A percentile compares a stretch with the other conserved stretches of the same genome.
These are phyloP conservation scores for Claviceps sorghi DNA, from an alignment of 2,329 filamentous ascomycete species.

Conservation along the genomic window DNA sequence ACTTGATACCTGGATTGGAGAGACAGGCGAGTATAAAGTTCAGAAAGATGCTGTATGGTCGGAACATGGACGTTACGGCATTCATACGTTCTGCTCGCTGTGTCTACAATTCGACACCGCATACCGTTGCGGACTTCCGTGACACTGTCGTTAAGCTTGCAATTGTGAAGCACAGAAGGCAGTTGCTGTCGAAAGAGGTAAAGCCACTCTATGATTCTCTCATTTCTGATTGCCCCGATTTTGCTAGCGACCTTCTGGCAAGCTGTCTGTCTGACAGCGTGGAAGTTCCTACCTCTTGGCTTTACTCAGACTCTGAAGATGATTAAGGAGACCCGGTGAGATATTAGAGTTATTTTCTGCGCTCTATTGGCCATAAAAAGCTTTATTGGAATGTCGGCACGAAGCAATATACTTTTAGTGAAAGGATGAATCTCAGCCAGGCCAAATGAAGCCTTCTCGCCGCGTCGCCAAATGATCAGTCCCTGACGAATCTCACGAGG, in stretches of 20 bases:
- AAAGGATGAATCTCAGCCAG: neutral
- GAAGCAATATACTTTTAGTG: too few species aligned
- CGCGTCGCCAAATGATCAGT: neutral
- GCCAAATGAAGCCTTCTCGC: neutral
- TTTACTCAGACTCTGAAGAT: too few species aligned
- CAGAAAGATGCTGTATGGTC: accelerated
- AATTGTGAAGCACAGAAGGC: neutral
- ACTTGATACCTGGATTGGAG: neutral
- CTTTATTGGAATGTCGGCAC: too few species aligned
- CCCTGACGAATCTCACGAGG: too few species aligned
- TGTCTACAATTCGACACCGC: neutral
- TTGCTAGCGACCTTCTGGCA: neutral
- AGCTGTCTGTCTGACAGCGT: too few species aligned
- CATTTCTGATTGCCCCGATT: neutral
- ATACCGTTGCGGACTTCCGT: too few species aligned
- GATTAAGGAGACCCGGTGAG: too few species aligned
- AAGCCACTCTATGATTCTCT: neutral
- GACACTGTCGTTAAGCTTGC: too few species aligned
- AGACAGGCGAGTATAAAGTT: neutral
- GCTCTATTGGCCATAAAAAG: too few species aligned
- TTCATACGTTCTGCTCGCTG: neutral
- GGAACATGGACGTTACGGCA: accelerated
- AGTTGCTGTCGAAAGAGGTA: neutral
- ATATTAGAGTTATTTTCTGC: too few species aligned
- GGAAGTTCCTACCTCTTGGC: too few species aligned